Percentiles rank a stretch among this genome's conserved stretches.
Evolutionary conservation across 2,329 filamentous ascomycete species (phyloP).

Genomic region (Hypoxylon rubiginosum): DNA sequence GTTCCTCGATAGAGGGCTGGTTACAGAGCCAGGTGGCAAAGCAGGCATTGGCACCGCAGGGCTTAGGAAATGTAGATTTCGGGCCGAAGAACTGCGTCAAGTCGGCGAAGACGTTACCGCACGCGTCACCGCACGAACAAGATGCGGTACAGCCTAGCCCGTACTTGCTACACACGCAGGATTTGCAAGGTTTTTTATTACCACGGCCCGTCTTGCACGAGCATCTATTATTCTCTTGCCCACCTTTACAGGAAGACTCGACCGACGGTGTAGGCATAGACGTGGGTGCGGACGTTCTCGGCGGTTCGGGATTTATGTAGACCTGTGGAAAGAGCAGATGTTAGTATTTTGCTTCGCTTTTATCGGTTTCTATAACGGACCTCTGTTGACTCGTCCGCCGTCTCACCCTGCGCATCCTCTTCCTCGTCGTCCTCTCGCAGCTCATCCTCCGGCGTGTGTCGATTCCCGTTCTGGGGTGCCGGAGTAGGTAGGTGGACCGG

Average conservation of each 20-base stretch:
- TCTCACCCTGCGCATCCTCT: constrained; percentile 52
- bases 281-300: constrained; percentile 38
- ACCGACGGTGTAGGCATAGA: constrained; percentile 46
- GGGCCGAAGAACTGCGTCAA: constrained; percentile 53
- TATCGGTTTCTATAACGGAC: constrained; percentile 32
- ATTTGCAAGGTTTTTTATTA: constrained; percentile 52
- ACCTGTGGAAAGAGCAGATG: constrained; percentile 39
- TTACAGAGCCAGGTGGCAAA: constrained; percentile 54
- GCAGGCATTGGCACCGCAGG: constrained; percentile 52
- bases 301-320: constrained; percentile 45
- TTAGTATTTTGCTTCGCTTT: constrained; percentile 14
- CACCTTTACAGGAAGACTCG: constrained; percentile 43
- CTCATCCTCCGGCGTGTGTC: constrained; percentile 46
- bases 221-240: constrained; percentile 47
- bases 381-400: constrained; percentile 51
- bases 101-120: constrained; percentile 53
- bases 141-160: constrained; percentile 48
- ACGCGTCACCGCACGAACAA: constrained; percentile 50
- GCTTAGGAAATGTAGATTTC: constrained; percentile 46
- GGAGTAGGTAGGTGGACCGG: constrained; percentile 47
- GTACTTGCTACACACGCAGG: constrained; percentile 53
- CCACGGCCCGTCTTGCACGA: constrained; percentile 53
- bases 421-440: constrained; percentile 48
- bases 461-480: constrained; percentile 46
- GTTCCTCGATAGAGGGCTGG: constrained; percentile 53